Evolutionary conservation across 140 eudicot genomes (phyloP), one percentile per base, ranked within the genome.

Genomic region (Ambrosia hybrid): DNA sequence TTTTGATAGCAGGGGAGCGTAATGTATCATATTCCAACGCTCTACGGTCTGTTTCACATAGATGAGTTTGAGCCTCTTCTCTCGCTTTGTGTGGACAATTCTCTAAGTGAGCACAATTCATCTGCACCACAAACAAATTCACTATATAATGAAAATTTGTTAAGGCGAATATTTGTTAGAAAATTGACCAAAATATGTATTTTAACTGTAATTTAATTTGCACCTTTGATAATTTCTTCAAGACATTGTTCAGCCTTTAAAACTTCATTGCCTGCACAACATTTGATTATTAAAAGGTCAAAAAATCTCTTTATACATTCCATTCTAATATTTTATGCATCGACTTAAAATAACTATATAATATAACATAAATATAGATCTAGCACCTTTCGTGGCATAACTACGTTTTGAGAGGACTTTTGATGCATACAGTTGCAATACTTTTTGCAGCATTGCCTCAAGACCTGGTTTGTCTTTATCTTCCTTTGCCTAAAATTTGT

Each of bases 381-480:
- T 52, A 83, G 43, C 72, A 94, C 99, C 99, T 90, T 88, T 94
- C 70, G 45, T 90, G 70, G 99, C 97, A 66, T 94, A 94, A 80
- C 97, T 94, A 39, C 96, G 99, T 82, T 85, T 94, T 9, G 97
- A 94, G 76, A 94, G 97, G 76, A 86, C 78, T 75, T 78, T 82
- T 45, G 97, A 82, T 74, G 99, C 97, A 82, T 94, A 94, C 12
- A 94, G 83, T 76, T 94, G 97, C 81, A 94, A 76, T 2, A 90
- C 97, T 77, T 94, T 94, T 82, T 94, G 97, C 80, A 90, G 75
- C 99, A 94, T 94, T 51, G 99, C 99, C 78, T 86, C 96, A 16
- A 94, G 92, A 77, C 99, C 99, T 46, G 99, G 99, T 76, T 94
- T 94, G 81, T 94, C 99, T 70, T 81, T 88, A 69, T 90, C 99